Conservation (phyloP, 2,329 filamentous ascomycete genomes). For the Pseudocercospora pini-densiflorae region DNA sequence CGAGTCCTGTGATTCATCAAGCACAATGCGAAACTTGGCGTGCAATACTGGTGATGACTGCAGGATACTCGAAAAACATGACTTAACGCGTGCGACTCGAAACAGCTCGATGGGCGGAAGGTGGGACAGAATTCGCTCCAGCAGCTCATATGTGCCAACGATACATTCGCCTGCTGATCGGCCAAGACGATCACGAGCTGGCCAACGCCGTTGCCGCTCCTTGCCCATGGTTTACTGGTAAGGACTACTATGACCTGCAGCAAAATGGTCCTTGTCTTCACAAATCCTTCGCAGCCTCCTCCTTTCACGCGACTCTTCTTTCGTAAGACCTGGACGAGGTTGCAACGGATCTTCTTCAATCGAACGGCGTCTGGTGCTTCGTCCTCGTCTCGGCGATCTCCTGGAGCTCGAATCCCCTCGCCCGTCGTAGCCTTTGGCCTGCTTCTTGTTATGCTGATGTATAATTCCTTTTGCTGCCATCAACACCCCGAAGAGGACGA, state of each 20-base stretch:
- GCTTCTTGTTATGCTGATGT: constrained; percentile 8
- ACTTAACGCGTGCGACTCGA: neutral
- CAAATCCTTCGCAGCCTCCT: neutral
- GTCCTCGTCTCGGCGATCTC: neutral
- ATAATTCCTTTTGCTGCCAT: constrained; percentile 16
- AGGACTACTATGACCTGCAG: neutral
- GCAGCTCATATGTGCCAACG: neutral
- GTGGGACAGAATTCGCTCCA: neutral
- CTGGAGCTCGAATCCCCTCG: neutral
- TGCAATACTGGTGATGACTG: neutral
- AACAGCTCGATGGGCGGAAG: neutral
- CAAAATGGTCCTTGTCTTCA: neutral
- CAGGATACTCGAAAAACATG: neutral
- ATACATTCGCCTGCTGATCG: neutral
- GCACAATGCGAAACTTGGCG: neutral
- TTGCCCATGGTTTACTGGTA: neutral
- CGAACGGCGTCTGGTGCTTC: neutral
- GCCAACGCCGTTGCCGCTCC: neutral
- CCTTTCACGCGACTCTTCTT: neutral
- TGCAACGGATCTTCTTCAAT: neutral
- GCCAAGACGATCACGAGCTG: neutral
- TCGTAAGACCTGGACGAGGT: neutral
- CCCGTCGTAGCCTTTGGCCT: neutral
- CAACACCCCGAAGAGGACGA: constrained; percentile 15
- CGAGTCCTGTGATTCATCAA: neutral